These are phyloP conservation scores for Lagenaria siceraria DNA, from an alignment of 306 rosid genomes.

Conservation along the genomic window DNA sequence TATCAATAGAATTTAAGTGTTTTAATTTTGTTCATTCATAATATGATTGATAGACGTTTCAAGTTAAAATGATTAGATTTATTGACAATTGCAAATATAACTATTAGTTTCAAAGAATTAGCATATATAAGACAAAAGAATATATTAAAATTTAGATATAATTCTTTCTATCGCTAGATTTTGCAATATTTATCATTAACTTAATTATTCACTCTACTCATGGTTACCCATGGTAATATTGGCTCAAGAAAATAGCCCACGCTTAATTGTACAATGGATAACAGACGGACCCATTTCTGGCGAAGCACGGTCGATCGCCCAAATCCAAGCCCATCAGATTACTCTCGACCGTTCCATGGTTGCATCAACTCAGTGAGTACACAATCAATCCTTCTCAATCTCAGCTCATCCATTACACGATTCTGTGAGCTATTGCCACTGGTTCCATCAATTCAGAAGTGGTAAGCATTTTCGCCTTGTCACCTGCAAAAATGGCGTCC, in stretches of 20 bases:
- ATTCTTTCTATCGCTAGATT: no score
- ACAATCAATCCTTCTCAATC: not conserved
- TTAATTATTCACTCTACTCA: no score
- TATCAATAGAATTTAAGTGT: no score
- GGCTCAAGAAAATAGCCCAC: not conserved
- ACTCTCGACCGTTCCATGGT: not conserved
- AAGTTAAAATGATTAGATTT: no score
- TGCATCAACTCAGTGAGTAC: not conserved
- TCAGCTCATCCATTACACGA: not conserved
- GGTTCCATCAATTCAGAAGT: not conserved
- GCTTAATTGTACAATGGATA: not conserved
- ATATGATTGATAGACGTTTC: no score
- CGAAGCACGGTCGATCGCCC: not conserved
- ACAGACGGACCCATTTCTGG: not conserved
- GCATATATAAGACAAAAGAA: no score
- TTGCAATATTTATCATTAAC: no score
- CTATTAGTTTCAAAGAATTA: no score
- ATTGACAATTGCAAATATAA: no score
- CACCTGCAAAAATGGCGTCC: slow-evolving; percentile 15
- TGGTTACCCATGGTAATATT: no score
- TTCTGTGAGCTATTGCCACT: not conserved
- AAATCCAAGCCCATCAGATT: not conserved
- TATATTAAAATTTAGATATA: no score
- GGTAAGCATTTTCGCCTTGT: not conserved
- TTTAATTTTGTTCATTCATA: no score